Evolutionary conservation across 108 stramenopile genomes (phyloP).

Genomic region (Craspedostauros australis): DNA sequence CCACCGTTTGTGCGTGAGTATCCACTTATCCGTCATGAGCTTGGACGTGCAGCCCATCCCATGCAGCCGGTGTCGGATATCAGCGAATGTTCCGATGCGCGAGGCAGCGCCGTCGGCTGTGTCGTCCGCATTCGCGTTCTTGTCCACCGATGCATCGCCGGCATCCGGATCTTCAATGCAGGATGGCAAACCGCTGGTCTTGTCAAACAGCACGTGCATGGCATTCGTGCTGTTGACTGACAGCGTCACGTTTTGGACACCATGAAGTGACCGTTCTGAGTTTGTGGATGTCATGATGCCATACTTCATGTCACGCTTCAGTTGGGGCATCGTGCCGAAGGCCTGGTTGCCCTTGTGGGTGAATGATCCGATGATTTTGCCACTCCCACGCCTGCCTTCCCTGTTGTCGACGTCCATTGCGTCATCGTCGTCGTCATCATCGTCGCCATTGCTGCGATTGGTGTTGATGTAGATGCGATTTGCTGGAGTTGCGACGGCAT

Average conservation of each 20-base stretch:
- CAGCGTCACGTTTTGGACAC: constrained; percentile 29
- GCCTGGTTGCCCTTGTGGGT: too few relatives aligned
- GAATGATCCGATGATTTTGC: too few relatives aligned
- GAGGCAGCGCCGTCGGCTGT: constrained; percentile 13
- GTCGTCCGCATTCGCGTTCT: constrained; percentile 1
- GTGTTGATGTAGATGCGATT: too few relatives aligned
- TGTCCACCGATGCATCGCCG: constrained; percentile 18
- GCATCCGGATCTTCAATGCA: constrained; percentile 26
- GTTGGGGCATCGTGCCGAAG: too few relatives aligned
- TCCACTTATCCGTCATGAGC: constrained; percentile 47
- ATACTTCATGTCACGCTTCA: too few relatives aligned
- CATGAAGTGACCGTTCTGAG: too few relatives aligned
- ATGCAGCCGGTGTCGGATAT: constrained; percentile 31
- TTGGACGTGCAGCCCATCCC: constrained; percentile 38
- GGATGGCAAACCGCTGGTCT: constrained; percentile 26
- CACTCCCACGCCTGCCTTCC: too few relatives aligned
- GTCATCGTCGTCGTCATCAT: too few relatives aligned
- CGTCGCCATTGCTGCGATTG: too few relatives aligned
- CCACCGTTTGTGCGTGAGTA: constrained; percentile 70
- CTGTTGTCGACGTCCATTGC: too few relatives aligned
- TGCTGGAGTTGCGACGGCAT: too few relatives aligned
- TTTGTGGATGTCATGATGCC: too few relatives aligned
- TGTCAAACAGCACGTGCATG: constrained; percentile 38
- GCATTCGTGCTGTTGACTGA: constrained; percentile 44
- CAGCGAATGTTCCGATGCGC: constrained; percentile 9